These are phyloP conservation scores for Cryptosporidium tyzzeri DNA, from an alignment of 169 alveolate species.

Conservation along the genomic window DNA sequence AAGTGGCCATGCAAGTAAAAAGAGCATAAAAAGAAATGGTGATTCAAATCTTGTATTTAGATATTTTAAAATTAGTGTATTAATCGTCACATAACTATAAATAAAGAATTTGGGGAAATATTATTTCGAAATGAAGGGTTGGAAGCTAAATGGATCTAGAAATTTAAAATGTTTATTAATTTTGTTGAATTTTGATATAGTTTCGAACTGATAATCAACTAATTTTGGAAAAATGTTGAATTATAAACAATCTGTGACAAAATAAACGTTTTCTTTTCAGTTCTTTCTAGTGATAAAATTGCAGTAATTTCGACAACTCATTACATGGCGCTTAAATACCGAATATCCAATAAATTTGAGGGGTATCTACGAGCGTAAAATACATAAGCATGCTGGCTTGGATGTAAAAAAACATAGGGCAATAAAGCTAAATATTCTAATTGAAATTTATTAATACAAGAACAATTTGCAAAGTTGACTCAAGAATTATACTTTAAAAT, in stretches of 20 bases:
- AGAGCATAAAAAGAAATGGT: not conserved
- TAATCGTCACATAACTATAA: too few species aligned
- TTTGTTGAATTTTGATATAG: too few species aligned
- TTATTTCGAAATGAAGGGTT: too few species aligned
- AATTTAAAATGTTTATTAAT: too few species aligned
- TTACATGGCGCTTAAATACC: not conserved
- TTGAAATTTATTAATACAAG: too few species aligned
- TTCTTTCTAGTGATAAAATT: not conserved
- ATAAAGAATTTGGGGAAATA: too few species aligned
- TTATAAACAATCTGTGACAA: too few species aligned
- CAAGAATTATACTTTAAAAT: not conserved
- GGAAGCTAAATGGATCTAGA: not conserved
- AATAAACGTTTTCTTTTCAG: not conserved
- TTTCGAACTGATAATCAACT: too few species aligned
- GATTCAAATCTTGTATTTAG: too few species aligned
- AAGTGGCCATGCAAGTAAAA: not conserved
- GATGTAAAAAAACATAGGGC: not conserved
- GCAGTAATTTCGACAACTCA: too few species aligned
- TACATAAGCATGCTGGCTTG: not conserved
- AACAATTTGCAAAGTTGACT: not conserved
- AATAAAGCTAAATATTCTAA: not conserved
- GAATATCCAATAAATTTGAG: not conserved
- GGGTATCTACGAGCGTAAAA: constrained; percentile 30
- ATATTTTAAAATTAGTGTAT: too few species aligned
- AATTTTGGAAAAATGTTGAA: too few species aligned